Percentiles rank a stretch among this genome's conserved stretches.
Evolutionary conservation across 352 stramenopile species (phyloP).

Genomic region (Phytophthora melonis): DNA sequence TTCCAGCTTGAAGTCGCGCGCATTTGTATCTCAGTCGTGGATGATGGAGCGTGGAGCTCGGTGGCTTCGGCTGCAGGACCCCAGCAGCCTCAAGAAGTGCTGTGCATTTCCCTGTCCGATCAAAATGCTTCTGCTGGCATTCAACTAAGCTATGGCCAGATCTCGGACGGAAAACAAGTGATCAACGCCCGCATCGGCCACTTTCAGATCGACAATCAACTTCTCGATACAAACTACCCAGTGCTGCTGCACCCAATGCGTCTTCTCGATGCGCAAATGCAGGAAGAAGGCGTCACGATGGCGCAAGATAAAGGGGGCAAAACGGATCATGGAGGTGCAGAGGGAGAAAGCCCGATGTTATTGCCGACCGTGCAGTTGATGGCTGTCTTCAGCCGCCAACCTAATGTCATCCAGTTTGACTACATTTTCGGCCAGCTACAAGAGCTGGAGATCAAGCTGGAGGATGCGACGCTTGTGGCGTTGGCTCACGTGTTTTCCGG

Average conservation of each 20-base stretch:
- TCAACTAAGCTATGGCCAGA: slow-evolving; percentile 77
- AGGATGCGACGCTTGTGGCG: slow-evolving; percentile 81
- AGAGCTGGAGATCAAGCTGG: slow-evolving; percentile 88
- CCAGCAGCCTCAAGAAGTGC: slow-evolving; percentile 68
- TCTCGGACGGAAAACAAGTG: slow-evolving; percentile 78
- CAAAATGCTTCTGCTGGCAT: slow-evolving; percentile 76
- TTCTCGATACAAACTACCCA: slow-evolving; percentile 87
- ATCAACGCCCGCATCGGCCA: slow-evolving; percentile 81
- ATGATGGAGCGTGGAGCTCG: slow-evolving; percentile 61
- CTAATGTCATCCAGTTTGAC: slow-evolving; percentile 81
- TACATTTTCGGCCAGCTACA: slow-evolving; percentile 91
- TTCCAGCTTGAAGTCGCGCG: slow-evolving; percentile 79
- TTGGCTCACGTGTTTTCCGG: slow-evolving; percentile 80
- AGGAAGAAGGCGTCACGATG: slow-evolving; percentile 60
- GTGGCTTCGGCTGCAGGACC: slow-evolving; percentile 27
- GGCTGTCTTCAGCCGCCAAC: slow-evolving; percentile 72
- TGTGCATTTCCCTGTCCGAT: slow-evolving; percentile 80
- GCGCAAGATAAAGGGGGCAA: slow-evolving; percentile 33
- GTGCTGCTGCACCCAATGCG: slow-evolving; percentile 80
- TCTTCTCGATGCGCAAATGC: slow-evolving; percentile 69
- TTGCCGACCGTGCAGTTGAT: slow-evolving; percentile 86
- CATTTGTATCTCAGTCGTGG: slow-evolving; percentile 80
- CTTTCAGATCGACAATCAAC: slow-evolving; percentile 88
- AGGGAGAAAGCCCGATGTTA: slow-evolving; percentile 44
- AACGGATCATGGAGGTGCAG: slow-evolving; percentile 9